These are phyloP conservation scores for Cyphellophora europaea DNA, from an alignment of 2,329 filamentous ascomycete genomes.

Conservation along the genomic window DNA sequence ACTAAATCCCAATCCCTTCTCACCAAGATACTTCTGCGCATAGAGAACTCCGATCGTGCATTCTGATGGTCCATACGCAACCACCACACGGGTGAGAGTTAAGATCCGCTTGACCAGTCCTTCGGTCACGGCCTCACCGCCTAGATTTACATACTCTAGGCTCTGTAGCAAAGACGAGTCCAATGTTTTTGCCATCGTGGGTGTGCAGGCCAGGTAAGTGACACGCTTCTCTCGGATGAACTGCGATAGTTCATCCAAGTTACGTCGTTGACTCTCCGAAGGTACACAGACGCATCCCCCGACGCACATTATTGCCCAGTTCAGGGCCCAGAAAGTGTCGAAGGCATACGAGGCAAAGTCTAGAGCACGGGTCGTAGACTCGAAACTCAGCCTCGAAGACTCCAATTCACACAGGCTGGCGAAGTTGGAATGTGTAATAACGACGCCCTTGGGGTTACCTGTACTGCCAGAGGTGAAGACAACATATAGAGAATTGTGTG, in stretches of 20 bases:
- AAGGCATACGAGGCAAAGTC: conserved; percentile 38
- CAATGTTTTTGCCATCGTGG: conserved; percentile 45
- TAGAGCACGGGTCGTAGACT: conserved; percentile 39
- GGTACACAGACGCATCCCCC: conserved; percentile 41
- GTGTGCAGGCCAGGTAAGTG: conserved; percentile 48
- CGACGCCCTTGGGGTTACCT: conserved; percentile 22
- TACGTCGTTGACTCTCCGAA: conserved; percentile 29
- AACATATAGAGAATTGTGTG: conserved; percentile 26
- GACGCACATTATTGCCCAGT: conserved; percentile 26
- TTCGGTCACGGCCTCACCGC: conserved; percentile 19
- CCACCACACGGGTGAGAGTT: conserved; percentile 33
- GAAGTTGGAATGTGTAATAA: conserved; percentile 26
- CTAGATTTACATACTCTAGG: conserved; percentile 30
- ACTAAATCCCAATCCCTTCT: conserved; percentile 30
- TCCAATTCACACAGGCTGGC: too few relatives aligned
- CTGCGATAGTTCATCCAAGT: conserved; percentile 38
- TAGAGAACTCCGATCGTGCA: conserved; percentile 31
- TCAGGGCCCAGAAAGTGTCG: conserved; percentile 33
- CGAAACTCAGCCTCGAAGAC: too few relatives aligned
- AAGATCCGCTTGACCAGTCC: conserved; percentile 18
- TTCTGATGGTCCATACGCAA: conserved; percentile 35
- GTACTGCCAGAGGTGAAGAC: conserved; percentile 26
- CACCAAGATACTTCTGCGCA: conserved; percentile 29
- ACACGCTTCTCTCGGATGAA: conserved; percentile 43
- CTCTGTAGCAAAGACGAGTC: conserved; percentile 34